phyloP scores from a whole-genome alignment of 169 alveolate species.

The Cyclospora cayetanensis region DNA sequence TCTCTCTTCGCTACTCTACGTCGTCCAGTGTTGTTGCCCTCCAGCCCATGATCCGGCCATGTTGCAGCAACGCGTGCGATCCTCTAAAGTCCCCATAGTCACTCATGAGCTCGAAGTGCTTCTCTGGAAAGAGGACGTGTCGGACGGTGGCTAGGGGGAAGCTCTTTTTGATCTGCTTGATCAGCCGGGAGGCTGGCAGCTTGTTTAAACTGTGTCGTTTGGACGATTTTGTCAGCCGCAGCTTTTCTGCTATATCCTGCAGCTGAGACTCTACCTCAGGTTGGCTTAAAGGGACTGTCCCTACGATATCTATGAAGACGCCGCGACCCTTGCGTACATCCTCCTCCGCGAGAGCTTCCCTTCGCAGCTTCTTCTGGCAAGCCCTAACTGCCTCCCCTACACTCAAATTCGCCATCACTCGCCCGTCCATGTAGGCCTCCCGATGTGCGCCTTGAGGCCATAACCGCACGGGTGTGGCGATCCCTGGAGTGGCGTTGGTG shows the following conservation, averaged over 20 bases:
- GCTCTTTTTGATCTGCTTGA: background rate
- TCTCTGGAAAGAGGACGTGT: conserved; percentile 12
- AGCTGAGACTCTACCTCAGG: background rate
- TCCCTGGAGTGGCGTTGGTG: background rate
- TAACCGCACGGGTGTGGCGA: background rate
- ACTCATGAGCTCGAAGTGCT: background rate
- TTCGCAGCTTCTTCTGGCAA: background rate
- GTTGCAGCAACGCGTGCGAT: conserved; percentile 15
- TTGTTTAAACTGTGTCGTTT: background rate
- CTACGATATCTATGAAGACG: background rate
- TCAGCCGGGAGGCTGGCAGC: background rate
- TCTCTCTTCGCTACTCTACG: background rate
- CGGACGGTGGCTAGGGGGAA: conserved; percentile 3
- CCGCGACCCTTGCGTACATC: background rate
- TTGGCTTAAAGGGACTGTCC: background rate
- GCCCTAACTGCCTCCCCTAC: background rate
- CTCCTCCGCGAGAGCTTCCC: background rate
- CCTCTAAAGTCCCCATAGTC: conserved; percentile 23
- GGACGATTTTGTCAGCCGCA: background rate
- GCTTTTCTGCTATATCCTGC: background rate
- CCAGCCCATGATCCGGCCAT: conserved; percentile 57
- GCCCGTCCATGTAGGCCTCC: background rate
- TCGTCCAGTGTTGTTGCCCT: background rate
- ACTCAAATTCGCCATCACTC: background rate
- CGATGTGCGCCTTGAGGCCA: background rate